Evolutionary conservation across 495 filamentous ascomycete genomes (phyloP).

Genomic region (Penicillium bovifimosum): DNA sequence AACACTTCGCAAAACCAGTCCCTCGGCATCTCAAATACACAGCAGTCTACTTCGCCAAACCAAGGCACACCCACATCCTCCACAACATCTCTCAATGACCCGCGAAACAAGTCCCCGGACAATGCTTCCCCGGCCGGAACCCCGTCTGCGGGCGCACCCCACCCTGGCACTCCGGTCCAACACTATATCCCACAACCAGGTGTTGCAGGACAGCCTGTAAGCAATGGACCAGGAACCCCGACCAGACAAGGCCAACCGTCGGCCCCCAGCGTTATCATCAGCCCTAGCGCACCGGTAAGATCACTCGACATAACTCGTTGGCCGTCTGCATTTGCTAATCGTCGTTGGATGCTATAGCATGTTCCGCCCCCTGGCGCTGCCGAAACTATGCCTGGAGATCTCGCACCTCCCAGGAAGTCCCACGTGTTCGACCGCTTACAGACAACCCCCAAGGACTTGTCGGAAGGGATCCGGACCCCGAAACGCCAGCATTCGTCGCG

Average conservation of each 20-base stretch:
- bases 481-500: slow-evolving; percentile 95
- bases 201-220: slow-evolving; percentile 33
- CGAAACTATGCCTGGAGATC: slow-evolving; percentile 97
- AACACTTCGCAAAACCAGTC: slow-evolving; percentile 56
- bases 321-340: slow-evolving; percentile 18
- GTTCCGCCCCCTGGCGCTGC: slow-evolving; percentile 86
- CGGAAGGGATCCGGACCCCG: slow-evolving; percentile 90
- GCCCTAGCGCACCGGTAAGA: slow-evolving; percentile 89
- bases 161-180: slow-evolving; percentile 28
- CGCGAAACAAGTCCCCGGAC: slow-evolving; percentile 73
- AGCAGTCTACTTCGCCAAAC: slow-evolving; percentile 57
- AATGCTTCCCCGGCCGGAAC: slow-evolving; percentile 46
- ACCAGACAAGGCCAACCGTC: slow-evolving; percentile 59
- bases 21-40: slow-evolving; percentile 41
- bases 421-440: slow-evolving; percentile 86
- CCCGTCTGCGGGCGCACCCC: slow-evolving; percentile 14
- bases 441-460: slow-evolving; percentile 88
- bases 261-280: slow-evolving; percentile 90
- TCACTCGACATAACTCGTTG: not conserved
- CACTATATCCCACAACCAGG: slow-evolving; percentile 31
- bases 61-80: slow-evolving; percentile 77
- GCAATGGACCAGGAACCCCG: slow-evolving; percentile 63
- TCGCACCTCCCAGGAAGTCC: slow-evolving; percentile 92
- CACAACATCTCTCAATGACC: slow-evolving; percentile 77
- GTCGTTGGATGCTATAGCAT: slow-evolving; percentile 53